Base-by-base conservation (phyloP, 805 yeast species). In the Candida boidinii region DNA sequence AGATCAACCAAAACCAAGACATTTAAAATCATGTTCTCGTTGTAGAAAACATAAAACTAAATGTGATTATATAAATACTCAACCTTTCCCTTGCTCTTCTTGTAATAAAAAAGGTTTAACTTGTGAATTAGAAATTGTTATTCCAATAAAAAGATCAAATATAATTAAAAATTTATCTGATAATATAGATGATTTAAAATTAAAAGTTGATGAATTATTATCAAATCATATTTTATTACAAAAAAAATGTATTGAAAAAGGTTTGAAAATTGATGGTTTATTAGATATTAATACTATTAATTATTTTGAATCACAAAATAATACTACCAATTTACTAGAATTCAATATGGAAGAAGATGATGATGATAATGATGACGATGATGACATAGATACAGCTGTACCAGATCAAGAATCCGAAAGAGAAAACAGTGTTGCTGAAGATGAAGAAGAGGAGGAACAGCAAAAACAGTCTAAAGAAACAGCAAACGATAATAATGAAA, bases 11-110 rank as follows among this genome's bases (percentile, higher is more conserved):
- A 58, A 52, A 35, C 68, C 68, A 28, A 58, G 64, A 36, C 60
- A 63, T 9, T 45, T 74, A 28, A 75, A 76, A 43, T 70, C 82
- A 9, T 79, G 86, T 48, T 62, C 69, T 4, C 59, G 80, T 21
- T 79, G 86, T 51, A 62, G 85, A 23, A 71, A 70, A 45, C 79
- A 76, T 43, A 79, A 79, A 49, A 76, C 78, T 13, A 74, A 68
- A 45, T 79, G 86, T 52, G 79, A 78, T 46, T 78, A 78, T 10
- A 41, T 54, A 11, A 46, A 48, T 17, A 68, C 73, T 12, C 53
- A 61, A 23, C 84, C 85, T 4, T 47, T 53, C 17, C 70, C 81
- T 0, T 79, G 86, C 45, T 51, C 76, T 3, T 64, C 70, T 20
- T 79, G 86, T 48, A 41, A 58, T 5, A 72, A 67, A 47, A 64